Evolutionary conservation across 2,329 filamentous ascomycete genomes (phyloP).

Genomic region (Colletotrichum sp.): DNA sequence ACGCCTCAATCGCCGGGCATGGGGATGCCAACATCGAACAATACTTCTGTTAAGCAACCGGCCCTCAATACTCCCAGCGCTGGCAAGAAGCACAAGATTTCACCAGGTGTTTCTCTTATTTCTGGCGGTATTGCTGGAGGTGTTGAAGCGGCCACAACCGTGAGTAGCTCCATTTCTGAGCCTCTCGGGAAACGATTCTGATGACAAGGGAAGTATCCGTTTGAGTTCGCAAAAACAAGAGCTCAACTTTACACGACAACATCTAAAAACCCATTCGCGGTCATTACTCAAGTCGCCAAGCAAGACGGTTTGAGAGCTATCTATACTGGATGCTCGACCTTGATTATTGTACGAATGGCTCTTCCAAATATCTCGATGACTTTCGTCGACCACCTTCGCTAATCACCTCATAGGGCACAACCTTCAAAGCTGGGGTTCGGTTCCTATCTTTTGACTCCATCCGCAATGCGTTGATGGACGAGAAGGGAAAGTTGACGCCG

Average conservation of each 20-base stretch:
- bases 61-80: neutral
- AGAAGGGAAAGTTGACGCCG: constrained; percentile 61
- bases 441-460: constrained; percentile 72
- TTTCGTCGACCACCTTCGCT: neutral
- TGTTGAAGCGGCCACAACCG: constrained; percentile 56
- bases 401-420: constrained; percentile 46
- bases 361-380: neutral
- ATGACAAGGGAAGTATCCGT: constrained; percentile 55
- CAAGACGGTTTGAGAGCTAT: constrained; percentile 62
- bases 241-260: constrained; percentile 54
- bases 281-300: constrained; percentile 58
- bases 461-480: constrained; percentile 59
- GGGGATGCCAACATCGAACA: neutral
- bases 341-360: constrained; percentile 47
- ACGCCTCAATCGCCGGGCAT: neutral
- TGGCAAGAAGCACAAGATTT: constrained; percentile 28
- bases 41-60: neutral
- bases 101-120: constrained; percentile 49
- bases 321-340: constrained; percentile 67
- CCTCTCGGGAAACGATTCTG: neutral
- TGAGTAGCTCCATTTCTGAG: constrained; percentile 22
- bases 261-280: constrained; percentile 59
- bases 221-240: constrained; percentile 72
- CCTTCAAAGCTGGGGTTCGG: constrained; percentile 69
- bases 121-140: constrained; percentile 57